A percentile compares a stretch with the other conserved stretches of the same genome.
Conservation (phyloP, 208 protist genomes). For the Wallacemonas sp. region DNA sequence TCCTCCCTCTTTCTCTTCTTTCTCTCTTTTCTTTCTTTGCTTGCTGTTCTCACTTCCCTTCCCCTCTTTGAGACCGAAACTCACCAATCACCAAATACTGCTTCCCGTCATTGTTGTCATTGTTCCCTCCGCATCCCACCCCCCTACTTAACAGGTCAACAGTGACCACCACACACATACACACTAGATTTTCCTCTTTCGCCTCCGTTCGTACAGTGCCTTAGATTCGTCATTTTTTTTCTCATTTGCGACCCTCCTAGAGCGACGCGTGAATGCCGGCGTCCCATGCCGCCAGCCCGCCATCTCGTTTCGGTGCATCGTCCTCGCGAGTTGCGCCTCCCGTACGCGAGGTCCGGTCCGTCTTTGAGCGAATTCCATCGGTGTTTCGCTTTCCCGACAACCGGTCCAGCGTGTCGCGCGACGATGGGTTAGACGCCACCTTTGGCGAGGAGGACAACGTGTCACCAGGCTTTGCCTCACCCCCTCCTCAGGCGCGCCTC, state of each 20-base stretch:
- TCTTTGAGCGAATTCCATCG: constrained; percentile 10
- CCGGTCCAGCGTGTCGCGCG: constrained; percentile 12
- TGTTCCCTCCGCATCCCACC: too few species aligned
- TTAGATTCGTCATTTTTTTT: neutral
- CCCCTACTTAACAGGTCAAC: too few species aligned
- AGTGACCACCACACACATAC: too few species aligned
- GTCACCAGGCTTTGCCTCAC: neutral
- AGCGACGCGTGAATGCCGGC: too few species aligned
- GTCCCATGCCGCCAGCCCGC: too few species aligned
- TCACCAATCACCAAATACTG: too few species aligned
- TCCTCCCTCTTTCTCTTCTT: too few species aligned
- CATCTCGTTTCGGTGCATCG: neutral
- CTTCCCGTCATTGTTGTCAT: too few species aligned
- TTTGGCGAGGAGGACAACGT: neutral
- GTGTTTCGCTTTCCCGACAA: constrained; percentile 15
- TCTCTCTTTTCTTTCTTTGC: too few species aligned
- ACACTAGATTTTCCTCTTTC: constrained; percentile 12
- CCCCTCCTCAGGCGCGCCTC: neutral
- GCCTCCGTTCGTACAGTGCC: neutral
- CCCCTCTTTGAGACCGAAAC: too few species aligned
- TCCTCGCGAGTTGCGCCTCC: neutral
- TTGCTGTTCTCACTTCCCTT: too few species aligned
- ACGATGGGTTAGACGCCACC: neutral
- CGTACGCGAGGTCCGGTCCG: neutral
- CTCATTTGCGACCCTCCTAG: too few species aligned